Evolutionary conservation across 768 basidiomycete genomes (phyloP).

Genomic region (Boletales sp.): DNA sequence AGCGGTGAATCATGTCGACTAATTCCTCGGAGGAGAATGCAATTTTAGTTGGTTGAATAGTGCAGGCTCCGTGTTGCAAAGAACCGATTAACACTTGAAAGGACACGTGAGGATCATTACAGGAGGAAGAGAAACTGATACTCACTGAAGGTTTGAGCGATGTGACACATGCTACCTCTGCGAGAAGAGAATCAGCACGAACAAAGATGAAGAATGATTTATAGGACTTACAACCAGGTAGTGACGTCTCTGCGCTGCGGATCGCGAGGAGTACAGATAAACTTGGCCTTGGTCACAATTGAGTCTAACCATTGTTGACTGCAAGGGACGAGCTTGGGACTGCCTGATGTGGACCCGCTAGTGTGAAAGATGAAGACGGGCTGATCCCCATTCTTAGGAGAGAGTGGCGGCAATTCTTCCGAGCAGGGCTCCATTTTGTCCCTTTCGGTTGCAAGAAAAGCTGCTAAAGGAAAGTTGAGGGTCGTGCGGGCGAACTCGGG

Average conservation of each 20-base stretch:
- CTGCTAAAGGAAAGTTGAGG: conserved; percentile 47
- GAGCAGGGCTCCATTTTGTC: conserved; percentile 35
- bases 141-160: conserved; percentile 73
- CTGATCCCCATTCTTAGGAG: conserved; percentile 37
- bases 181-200: conserved; percentile 32
- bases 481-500: conserved; percentile 45
- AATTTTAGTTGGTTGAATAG: conserved; percentile 64
- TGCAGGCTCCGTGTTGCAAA: conserved; percentile 70
- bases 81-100: conserved; percentile 59
- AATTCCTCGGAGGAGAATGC: conserved; percentile 68
- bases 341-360: conserved; percentile 80
- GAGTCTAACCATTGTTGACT: conserved; percentile 62
- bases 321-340: conserved; percentile 75
- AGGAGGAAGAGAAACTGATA: conserved; percentile 17
- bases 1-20: conserved; percentile 63
- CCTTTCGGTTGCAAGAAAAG: conserved; percentile 42
- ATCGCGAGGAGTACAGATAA: conserved; percentile 46
- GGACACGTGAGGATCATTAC: conserved; percentile 19
- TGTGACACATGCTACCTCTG: conserved; percentile 85
- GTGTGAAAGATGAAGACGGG: conserved; percentile 73
- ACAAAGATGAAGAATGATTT: conserved; percentile 12
- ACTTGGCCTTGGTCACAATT: conserved; percentile 58
- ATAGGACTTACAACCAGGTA: conserved; percentile 61
- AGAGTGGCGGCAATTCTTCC: conserved; percentile 42
- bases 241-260: conserved; percentile 61